phyloP scores from a whole-genome alignment of 441 rosid genomes.

The Kokia cookei region DNA sequence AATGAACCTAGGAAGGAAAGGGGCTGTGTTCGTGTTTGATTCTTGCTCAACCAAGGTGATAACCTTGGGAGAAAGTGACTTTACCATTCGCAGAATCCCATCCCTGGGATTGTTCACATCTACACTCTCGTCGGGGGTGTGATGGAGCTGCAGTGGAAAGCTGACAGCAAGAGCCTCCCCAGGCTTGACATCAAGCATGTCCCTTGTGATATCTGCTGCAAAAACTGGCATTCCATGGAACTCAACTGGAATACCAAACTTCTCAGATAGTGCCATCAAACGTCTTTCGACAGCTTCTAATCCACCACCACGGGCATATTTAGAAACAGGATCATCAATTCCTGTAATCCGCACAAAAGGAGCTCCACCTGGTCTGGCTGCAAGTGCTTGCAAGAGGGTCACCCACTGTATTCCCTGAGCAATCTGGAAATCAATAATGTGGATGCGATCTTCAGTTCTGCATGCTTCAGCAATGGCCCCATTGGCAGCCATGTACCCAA shows the following conservation, averaged over 20 bases:
- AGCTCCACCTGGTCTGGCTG: constrained; percentile 65
- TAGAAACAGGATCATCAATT: constrained; percentile 53
- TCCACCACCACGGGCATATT: constrained; percentile 60
- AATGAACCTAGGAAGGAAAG: constrained; percentile 58
- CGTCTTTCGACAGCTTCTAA: constrained; percentile 48
- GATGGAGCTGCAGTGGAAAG: constrained; percentile 80
- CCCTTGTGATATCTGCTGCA: constrained; percentile 43
- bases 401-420: constrained; percentile 82
- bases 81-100: constrained; percentile 57
- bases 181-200: constrained; percentile 54
- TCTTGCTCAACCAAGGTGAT: constrained; percentile 80
- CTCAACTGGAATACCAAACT: constrained; percentile 57
- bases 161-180: constrained; percentile 75
- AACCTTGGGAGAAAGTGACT: constrained; percentile 70
- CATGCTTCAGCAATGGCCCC: constrained; percentile 91
- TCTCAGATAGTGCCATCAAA: constrained; percentile 43
- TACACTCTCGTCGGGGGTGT: constrained; percentile 78
- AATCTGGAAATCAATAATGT: constrained; percentile 83
- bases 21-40: constrained; percentile 83
- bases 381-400: constrained; percentile 80
- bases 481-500: constrained; percentile 92
- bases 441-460: constrained; percentile 59
- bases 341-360: constrained; percentile 79
- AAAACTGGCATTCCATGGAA: constrained; percentile 54
- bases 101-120: constrained; percentile 75